A percentile compares a stretch with the other conserved stretches of the same genome.
Evolutionary conservation across 202 grass and related monocot genomes (phyloP).

Genomic region (Cymbopogon flexuosus): DNA sequence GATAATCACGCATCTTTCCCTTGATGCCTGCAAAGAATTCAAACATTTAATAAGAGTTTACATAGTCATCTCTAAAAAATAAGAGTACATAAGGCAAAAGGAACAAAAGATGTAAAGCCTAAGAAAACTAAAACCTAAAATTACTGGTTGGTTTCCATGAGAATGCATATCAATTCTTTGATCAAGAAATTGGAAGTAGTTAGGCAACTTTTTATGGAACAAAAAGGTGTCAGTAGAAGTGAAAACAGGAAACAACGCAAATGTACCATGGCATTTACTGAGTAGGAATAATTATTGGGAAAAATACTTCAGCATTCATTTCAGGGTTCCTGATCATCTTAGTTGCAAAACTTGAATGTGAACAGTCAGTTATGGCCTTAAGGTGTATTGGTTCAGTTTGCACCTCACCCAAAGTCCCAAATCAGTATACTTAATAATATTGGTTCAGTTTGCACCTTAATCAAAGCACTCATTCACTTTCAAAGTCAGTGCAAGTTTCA

Average conservation of each 20-base stretch:
- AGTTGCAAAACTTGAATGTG: not conserved
- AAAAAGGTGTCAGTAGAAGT: not conserved
- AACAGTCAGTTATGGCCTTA: not conserved
- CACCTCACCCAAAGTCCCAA: not conserved
- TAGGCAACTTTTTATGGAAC: not conserved
- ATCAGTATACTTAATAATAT: not conserved
- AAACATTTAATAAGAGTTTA: not conserved
- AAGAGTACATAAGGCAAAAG: not conserved
- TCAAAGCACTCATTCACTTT: not conserved
- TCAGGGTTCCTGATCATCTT: not conserved
- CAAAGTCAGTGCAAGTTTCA: not conserved
- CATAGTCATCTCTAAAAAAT: too few species aligned
- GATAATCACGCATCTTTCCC: slow-evolving; percentile 97
- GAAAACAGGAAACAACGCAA: not conserved
- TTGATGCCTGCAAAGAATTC: slow-evolving; percentile 62
- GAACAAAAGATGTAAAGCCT: not conserved
- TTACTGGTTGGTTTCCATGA: not conserved
- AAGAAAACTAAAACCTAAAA: not conserved
- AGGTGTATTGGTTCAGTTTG: not conserved
- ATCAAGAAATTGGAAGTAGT: not conserved
- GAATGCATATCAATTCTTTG: slow-evolving; percentile 5
- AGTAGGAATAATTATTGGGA: not conserved
- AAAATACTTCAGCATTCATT: not conserved
- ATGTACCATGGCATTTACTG: not conserved
- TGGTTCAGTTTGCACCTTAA: not conserved